phyloP scores from a whole-genome alignment of 305 asterid genomes.

The Andrographis paniculata region DNA sequence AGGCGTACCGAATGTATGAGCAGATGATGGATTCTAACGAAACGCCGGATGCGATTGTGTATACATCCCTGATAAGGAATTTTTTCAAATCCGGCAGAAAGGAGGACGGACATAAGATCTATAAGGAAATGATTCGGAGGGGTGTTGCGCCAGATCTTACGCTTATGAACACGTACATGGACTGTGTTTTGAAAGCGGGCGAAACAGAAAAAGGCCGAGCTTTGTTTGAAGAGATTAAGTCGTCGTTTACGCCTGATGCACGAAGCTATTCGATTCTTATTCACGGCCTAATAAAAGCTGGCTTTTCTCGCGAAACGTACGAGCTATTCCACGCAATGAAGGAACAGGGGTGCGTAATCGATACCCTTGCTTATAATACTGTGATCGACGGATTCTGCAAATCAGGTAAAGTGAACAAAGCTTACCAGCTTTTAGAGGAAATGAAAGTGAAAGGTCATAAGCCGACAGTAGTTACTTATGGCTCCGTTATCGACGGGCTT shows the following conservation, averaged over 20 bases:
- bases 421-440: slow-evolving; percentile 92
- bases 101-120: slow-evolving; percentile 82
- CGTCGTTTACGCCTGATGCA: slow-evolving; percentile 57
- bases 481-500: slow-evolving; percentile 92
- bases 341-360: slow-evolving; percentile 80
- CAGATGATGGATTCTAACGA: slow-evolving; percentile 57
- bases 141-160: slow-evolving; percentile 60
- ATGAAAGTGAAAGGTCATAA: slow-evolving; percentile 75
- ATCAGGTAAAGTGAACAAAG: slow-evolving; percentile 92
- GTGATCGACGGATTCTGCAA: slow-evolving; percentile 93
- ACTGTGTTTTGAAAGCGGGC: slow-evolving; percentile 78
- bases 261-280: slow-evolving; percentile 83
- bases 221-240: slow-evolving; percentile 69
- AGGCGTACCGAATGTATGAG: slow-evolving; percentile 77
- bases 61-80: slow-evolving; percentile 78
- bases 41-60: slow-evolving; percentile 60
- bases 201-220: slow-evolving; percentile 76
- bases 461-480: slow-evolving; percentile 94
- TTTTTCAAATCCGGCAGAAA: slow-evolving; percentile 74
- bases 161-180: slow-evolving; percentile 85
- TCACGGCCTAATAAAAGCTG: slow-evolving; percentile 82
- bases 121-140: slow-evolving; percentile 72
- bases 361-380: slow-evolving; percentile 79
- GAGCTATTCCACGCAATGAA: slow-evolving; percentile 83
- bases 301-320: slow-evolving; percentile 78